Evolutionary conservation across 148 eudicot species (phyloP).

Genomic region (Limonium bicolor): DNA sequence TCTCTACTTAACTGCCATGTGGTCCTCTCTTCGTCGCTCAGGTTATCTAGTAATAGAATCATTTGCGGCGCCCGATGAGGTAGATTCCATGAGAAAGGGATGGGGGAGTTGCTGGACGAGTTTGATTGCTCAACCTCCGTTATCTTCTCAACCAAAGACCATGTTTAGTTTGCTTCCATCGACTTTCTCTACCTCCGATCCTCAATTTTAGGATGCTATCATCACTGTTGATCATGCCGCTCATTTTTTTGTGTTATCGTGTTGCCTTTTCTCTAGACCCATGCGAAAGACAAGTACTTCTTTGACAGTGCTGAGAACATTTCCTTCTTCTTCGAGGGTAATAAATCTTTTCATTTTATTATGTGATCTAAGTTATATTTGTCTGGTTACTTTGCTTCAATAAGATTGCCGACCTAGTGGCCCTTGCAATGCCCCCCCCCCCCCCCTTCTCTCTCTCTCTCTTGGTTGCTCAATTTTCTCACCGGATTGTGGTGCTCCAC

Average conservation of each 20-base stretch:
- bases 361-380: too few species aligned
- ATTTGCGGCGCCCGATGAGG: constrained; percentile 43
- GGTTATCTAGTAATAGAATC: constrained; percentile 80
- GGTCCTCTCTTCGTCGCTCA: constrained; percentile 8
- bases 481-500: too few species aligned
- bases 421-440: too few species aligned
- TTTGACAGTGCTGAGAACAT: constrained; percentile 82
- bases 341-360: too few species aligned
- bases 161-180: constrained; percentile 26
- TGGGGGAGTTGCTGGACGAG: constrained; percentile 51
- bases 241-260: neutral
- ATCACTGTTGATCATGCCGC: neutral
- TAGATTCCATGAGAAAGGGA: constrained; percentile 43
- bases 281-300: constrained; percentile 61
- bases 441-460: too few species aligned
- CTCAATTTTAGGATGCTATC: too few species aligned
- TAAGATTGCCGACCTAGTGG: too few species aligned
- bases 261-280: constrained; percentile 21
- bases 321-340: constrained; percentile 98
- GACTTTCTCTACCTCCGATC: neutral
- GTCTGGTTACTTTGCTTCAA: too few species aligned
- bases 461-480: too few species aligned
- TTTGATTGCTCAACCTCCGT: constrained; percentile 48
- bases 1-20: neutral
- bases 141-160: constrained; percentile 76